Base-by-base conservation (phyloP, 768 basidiomycete species). In the Russula virescens region DNA sequence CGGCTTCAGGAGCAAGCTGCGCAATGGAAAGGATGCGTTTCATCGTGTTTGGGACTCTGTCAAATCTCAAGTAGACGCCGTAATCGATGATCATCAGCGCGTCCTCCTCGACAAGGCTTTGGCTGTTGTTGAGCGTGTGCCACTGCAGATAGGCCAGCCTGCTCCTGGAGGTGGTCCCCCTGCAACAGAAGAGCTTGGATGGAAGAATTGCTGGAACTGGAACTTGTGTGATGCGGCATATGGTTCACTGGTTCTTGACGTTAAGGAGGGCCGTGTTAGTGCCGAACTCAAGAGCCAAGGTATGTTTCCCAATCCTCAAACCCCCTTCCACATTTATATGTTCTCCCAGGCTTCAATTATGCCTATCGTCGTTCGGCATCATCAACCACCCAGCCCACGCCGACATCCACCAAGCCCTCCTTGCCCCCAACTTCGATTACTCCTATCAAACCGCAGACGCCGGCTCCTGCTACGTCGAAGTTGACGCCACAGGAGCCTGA, bases 191-290 rank as follows among this genome's bases (percentile, higher is more conserved):
- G 94, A 98, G 69, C 86, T 88, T 3, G 87, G 91, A 0, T 99
- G 97, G 97, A 99, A 98, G 75, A 98, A 97, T 73, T 94, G 92
- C 72, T 98, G 96, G 96, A 94, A 97, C 72, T 97, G 96, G 96
- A 96, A 98, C 70, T 76, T 98, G 47, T 94, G 94, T 66, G 97
- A 99, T 68, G 96, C 96, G 7, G 91, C 94, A 2, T 97, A 88
- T 64, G 96, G 97, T 1, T 86, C 85, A 13, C 80, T 99, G 38
- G 78, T 97, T 1, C 77, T 99, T 49, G 94, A 97, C 68, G 77
- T 98, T 69, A 89, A 89, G 68, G 95, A 98, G 62, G 94, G 96
- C 8, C 80, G 95, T 53, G 84, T 99, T 50, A 94, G 91, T 61
- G 88, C 89, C 0, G 95, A 98, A 72, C 80, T 95, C 64, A 95